Base-by-base conservation (phyloP, 2,329 filamentous ascomycete species). In the Monosporascus sp. region DNA sequence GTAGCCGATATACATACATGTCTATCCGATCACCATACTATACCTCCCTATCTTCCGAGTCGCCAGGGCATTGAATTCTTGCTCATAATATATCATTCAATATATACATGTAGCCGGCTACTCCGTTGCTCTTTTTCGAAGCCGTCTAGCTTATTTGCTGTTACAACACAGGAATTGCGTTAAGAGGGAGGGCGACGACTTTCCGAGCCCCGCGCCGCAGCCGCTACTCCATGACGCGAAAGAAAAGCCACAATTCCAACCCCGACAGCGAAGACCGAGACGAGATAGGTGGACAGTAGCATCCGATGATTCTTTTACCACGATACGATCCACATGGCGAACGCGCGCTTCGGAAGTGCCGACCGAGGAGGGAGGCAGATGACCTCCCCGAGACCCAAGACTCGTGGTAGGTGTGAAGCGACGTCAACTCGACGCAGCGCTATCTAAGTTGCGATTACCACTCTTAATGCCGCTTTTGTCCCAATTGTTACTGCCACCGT, bases 321-420 rank as follows among this genome's bases (percentile, higher is more conserved):
- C 44, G 48, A 55, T 35, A 49, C 55, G 45, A 48, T 47, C 55
- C 52, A 56, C 56, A 69, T 69, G 66, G 64, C 66, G 57, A 69
- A 62, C 52, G 63, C 66, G 49, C 62, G 67, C 38, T 67, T 65
- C 48, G 62, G 65, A 50, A 65, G 58, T 58, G 62, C 64, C 60
- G 63, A 57, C 47, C 60, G 62, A 56, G 65, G 66, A 53, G 65
- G 66, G 53, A 66, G 68, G 55, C 66, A 67, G 54, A 67, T 70
- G 63, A 63, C 65, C 39, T 70, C 68, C 36, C 68, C 68, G n/a
- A 62, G 67, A 50, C 68, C 68, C 17, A 70, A 69, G 59, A 68
- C 67, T 39, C 67, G 68, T 56, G 68, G 68, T 70, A 61, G 61
- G 68, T 57, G 51, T 51, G 52, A 20, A 14, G 17, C 4, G 31